These are phyloP conservation scores for Echites panduratus DNA, from an alignment of 257 asterid genomes.

Conservation along the genomic window DNA sequence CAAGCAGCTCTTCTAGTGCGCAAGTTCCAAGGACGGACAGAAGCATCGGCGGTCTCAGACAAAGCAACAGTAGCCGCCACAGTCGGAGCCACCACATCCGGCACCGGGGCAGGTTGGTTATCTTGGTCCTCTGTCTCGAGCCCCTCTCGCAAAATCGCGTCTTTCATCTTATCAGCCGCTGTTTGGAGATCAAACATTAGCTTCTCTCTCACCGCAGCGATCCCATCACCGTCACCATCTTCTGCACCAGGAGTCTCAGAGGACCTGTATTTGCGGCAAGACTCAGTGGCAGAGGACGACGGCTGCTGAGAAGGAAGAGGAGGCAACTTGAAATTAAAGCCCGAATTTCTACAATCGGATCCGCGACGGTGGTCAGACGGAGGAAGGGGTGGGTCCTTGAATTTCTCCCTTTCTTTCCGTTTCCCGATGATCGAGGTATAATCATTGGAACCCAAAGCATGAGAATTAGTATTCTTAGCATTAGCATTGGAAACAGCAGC, in stretches of 20 bases:
- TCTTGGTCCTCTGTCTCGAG: slow-evolving; percentile 35
- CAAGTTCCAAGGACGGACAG: slow-evolving; percentile 65
- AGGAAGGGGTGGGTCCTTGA: slow-evolving; percentile 6
- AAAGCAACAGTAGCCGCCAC: slow-evolving; percentile 5
- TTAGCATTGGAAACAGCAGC: slow-evolving; percentile 2
- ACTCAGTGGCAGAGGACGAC: slow-evolving; percentile 13
- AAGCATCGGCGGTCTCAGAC: slow-evolving; percentile 9
- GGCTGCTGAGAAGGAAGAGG: slow-evolving; percentile 14
- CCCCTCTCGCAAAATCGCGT: slow-evolving; percentile 53
- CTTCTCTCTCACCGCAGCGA: slow-evolving; percentile 64
- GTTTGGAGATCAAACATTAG: slow-evolving; percentile 81
- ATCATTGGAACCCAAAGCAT: slow-evolving; percentile 7
- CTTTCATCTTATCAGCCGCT: slow-evolving; percentile 70
- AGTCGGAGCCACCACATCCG: slow-evolving; percentile 18
- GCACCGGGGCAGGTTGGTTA: slow-evolving; percentile 24
- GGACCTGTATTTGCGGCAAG: slow-evolving; percentile 15
- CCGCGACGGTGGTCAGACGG: slow-evolving; percentile 22
- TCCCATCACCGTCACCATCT: slow-evolving; percentile 44
- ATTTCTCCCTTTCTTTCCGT: slow-evolving; percentile 20
- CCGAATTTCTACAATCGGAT: slow-evolving; percentile 19
- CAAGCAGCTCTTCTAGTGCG: slow-evolving; percentile 70
- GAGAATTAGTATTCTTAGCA: neutral
- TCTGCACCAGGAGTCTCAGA: slow-evolving; percentile 12
- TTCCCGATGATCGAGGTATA: slow-evolving; percentile 10
- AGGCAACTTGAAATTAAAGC: slow-evolving; percentile 14